Percentiles rank a stretch among this genome's conserved stretches.
Conservation (phyloP, 2,329 filamentous ascomycete species). For the Aspergillus persii region DNA sequence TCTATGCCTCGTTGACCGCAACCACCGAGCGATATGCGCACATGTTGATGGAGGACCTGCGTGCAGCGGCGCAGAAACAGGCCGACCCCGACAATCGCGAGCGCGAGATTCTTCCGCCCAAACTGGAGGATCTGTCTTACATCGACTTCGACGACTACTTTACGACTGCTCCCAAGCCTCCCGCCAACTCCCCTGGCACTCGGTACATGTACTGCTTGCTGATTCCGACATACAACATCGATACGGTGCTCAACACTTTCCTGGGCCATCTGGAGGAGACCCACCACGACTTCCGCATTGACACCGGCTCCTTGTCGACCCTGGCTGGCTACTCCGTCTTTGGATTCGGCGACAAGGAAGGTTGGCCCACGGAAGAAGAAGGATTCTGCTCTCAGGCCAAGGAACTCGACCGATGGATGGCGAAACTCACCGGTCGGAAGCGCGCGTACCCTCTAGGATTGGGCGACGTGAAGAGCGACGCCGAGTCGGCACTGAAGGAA, state of each 20-base stretch:
- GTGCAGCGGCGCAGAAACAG: slow-evolving; percentile 35
- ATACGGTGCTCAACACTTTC: slow-evolving; percentile 84
- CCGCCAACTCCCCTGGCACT: slow-evolving; percentile 45
- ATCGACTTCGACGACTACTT: slow-evolving; percentile 94
- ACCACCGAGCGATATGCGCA: slow-evolving; percentile 74
- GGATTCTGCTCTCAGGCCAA: slow-evolving; percentile 92
- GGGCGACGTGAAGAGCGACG: slow-evolving; percentile 79
- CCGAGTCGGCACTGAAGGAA: slow-evolving; percentile 64
- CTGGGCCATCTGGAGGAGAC: slow-evolving; percentile 86
- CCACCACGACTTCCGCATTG: slow-evolving; percentile 94
- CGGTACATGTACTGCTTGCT: slow-evolving; percentile 80
- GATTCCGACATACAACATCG: slow-evolving; percentile 91
- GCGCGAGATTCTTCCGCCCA: slow-evolving; percentile 52
- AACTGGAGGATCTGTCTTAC: slow-evolving; percentile 75
- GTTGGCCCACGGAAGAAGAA: slow-evolving; percentile 86
- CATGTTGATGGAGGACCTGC: slow-evolving; percentile 58
- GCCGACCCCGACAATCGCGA: slow-evolving; percentile 24
- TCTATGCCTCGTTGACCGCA: slow-evolving; percentile 86
- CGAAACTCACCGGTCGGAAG: slow-evolving; percentile 83
- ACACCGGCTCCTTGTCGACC: slow-evolving; percentile 74
- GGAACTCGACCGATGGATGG: slow-evolving; percentile 93
- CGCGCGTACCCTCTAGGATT: slow-evolving; percentile 85
- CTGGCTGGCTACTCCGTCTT: slow-evolving; percentile 89
- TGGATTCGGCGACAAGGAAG: slow-evolving; percentile 85
- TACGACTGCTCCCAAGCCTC: slow-evolving; percentile 66